Evolutionary conservation across 768 basidiomycete genomes (phyloP).

Genomic region (Boletus speciosus): DNA sequence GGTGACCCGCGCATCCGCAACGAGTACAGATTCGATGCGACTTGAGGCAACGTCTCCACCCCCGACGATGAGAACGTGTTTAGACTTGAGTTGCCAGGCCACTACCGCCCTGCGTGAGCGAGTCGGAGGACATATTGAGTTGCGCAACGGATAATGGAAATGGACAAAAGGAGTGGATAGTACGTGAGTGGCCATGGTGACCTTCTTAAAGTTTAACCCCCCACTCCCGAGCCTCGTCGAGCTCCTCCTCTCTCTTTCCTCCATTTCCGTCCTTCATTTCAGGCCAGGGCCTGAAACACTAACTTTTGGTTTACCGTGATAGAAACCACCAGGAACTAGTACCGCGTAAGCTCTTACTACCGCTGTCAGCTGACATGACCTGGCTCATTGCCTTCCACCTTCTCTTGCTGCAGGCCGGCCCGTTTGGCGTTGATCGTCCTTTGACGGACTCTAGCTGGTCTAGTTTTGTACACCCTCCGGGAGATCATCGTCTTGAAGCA

Average conservation of each 20-base stretch:
- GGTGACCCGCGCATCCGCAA: too few species aligned
- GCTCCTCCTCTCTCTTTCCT: not conserved
- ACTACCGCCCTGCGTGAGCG: slow-evolving; percentile 48
- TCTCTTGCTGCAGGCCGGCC: slow-evolving; percentile 40
- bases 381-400: not conserved
- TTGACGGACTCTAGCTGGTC: slow-evolving; percentile 38
- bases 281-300: not conserved
- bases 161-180: not conserved
- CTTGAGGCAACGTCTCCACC: too few species aligned
- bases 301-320: not conserved
- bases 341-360: slow-evolving; percentile 8
- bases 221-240: too few species aligned
- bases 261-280: not conserved
- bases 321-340: slow-evolving; percentile 5
- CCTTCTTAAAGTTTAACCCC: not conserved
- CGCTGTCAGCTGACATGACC: not conserved
- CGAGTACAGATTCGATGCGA: too few species aligned
- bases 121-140: slow-evolving; percentile 9
- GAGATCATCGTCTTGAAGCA: slow-evolving; percentile 36
- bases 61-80: too few species aligned
- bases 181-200: slow-evolving; percentile 24
- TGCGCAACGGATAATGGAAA: not conserved
- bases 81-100: too few species aligned
- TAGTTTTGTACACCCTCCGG: slow-evolving; percentile 42
- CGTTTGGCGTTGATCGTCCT: slow-evolving; percentile 70